Evolutionary conservation across 805 yeast genomes (phyloP).

Genomic region (Zygosaccharomyces gambellarensis): DNA sequence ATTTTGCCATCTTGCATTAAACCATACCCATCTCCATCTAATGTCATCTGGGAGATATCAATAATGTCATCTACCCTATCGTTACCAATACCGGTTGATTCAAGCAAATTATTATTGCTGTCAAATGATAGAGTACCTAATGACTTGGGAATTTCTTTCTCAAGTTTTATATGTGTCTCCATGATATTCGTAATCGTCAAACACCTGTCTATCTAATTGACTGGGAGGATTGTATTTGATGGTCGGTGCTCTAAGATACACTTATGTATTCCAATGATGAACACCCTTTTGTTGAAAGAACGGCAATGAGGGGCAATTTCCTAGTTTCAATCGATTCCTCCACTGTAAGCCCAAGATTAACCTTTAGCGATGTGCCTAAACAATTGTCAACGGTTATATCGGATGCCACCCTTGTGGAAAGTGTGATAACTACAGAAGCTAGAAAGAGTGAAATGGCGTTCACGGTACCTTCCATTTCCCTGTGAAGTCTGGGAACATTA

Average conservation of each 20-base stretch:
- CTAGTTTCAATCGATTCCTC: not conserved
- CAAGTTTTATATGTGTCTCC: slow-evolving; percentile 9
- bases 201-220: not conserved
- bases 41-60: slow-evolving; percentile 19
- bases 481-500: not conserved
- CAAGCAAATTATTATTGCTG: slow-evolving; percentile 28
- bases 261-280: not conserved
- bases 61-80: slow-evolving; percentile 25
- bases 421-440: not conserved
- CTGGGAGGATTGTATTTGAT: not conserved
- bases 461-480: not conserved
- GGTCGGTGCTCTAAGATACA: not conserved
- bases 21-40: slow-evolving; percentile 29
- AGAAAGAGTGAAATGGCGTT: not conserved
- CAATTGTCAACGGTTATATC: not conserved
- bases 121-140: slow-evolving; percentile 33
- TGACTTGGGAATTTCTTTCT: slow-evolving; percentile 21
- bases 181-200: not conserved
- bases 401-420: not conserved
- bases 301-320: not conserved
- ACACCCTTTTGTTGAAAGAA: not conserved
- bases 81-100: slow-evolving; percentile 31
- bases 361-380: not conserved
- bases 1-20: slow-evolving; percentile 19
- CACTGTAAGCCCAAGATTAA: not conserved